Evolutionary conservation across 768 basidiomycete species (phyloP).

Genomic region (Hygrophorus russula): DNA sequence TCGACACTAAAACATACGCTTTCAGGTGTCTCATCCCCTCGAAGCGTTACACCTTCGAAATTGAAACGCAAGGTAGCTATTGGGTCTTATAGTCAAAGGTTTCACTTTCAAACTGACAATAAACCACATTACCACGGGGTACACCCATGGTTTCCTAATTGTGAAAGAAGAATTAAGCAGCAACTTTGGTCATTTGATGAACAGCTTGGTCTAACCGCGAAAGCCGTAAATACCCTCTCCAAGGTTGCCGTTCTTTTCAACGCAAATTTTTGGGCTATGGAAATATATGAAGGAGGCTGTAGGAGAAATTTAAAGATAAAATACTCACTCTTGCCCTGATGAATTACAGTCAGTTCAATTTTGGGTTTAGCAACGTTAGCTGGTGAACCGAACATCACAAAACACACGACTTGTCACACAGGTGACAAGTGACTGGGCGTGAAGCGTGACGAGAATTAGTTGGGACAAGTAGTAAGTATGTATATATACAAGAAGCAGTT

Average conservation of each 20-base stretch:
- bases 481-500: not conserved
- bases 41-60: conserved; percentile 1
- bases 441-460: not conserved
- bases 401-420: conserved; percentile 1
- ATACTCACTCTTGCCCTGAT: not conserved
- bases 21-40: conserved; percentile 5
- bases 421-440: not conserved
- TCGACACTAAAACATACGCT: not conserved
- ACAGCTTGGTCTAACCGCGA: no score
- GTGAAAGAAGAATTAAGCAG: not conserved
- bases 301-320: not conserved
- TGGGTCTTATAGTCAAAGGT: not conserved
- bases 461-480: not conserved
- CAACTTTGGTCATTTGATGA: not conserved
- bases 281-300: not conserved
- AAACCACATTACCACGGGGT: not conserved
- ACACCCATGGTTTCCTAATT: not conserved
- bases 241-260: no score
- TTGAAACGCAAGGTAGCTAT: conserved; percentile 3
- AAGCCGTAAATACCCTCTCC: no score
- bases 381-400: not conserved
- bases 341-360: not conserved
- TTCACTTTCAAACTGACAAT: not conserved
- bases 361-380: not conserved
- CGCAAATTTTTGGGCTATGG: no score